Percentiles rank a stretch among this genome's conserved stretches.
These are phyloP conservation scores for Leishmania gerbilli DNA, from an alignment of 208 protist species.

Conservation along the genomic window DNA sequence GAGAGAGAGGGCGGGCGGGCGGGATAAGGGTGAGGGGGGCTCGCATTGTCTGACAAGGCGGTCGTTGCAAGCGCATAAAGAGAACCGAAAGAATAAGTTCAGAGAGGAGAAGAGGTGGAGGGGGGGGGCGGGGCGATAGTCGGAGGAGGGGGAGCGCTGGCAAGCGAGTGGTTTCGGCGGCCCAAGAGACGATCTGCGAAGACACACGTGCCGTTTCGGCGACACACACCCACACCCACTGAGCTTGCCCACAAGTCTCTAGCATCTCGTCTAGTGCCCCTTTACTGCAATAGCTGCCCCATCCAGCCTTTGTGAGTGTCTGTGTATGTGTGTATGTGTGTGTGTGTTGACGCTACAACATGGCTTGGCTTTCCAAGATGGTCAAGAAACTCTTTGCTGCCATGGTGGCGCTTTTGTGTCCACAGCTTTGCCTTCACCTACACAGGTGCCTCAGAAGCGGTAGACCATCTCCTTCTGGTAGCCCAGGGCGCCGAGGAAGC, in stretches of 20 bases:
- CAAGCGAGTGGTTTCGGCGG: not conserved
- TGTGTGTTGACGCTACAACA: not conserved
- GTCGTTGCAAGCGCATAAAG: not conserved
- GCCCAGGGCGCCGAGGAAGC: constrained; percentile 67
- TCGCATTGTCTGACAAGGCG: not conserved
- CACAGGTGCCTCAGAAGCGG: constrained; percentile 58
- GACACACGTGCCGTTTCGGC: not conserved
- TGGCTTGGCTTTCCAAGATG: not conserved
- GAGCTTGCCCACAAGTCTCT: not conserved
- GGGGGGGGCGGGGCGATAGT: not conserved
- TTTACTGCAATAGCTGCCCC: not conserved
- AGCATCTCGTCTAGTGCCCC: not conserved
- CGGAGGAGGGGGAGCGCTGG: not conserved
- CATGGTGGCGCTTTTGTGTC: not conserved
- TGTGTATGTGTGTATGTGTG: not conserved
- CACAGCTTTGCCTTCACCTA: not conserved
- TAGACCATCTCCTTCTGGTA: constrained; percentile 87
- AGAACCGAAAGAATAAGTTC: not conserved
- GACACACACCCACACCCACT: not conserved
- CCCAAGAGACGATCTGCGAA: not conserved
- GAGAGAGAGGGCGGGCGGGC: not conserved
- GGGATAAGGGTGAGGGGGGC: not conserved
- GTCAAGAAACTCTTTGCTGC: not conserved
- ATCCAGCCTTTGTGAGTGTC: not conserved
- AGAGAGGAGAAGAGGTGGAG: not conserved